These are phyloP conservation scores for Colletotrichum plurivorum DNA, from an alignment of 2,329 filamentous ascomycete species.

Conservation along the genomic window DNA sequence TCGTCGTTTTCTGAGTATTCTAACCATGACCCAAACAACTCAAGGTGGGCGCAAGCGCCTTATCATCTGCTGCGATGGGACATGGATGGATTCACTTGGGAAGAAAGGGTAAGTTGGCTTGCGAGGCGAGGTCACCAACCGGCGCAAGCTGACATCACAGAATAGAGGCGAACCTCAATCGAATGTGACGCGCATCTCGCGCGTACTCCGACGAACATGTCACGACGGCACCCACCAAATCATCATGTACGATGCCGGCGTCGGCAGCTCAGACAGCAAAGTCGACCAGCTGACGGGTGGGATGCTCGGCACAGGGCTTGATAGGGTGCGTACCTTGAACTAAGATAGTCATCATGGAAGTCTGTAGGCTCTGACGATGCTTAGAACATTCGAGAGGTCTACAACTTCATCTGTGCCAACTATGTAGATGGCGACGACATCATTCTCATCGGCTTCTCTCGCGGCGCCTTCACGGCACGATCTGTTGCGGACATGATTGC, in stretches of 20 bases:
- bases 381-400: constrained; percentile 71
- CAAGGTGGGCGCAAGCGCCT: constrained; percentile 56
- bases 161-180: constrained; percentile 54
- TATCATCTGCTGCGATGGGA: constrained; percentile 67
- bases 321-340: constrained; percentile 56
- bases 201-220: constrained; percentile 66
- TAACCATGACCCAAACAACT: not conserved
- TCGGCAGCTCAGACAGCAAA: constrained; percentile 66
- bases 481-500: constrained; percentile 68
- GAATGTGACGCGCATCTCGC: constrained; percentile 73
- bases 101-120: constrained; percentile 54
- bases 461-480: constrained; percentile 71
- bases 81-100: constrained; percentile 64
- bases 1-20: not conserved
- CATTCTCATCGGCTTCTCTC: constrained; percentile 69
- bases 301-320: constrained; percentile 67
- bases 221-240: constrained; percentile 68
- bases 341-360: too few species aligned
- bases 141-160: not conserved
- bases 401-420: constrained; percentile 73
- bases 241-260: constrained; percentile 72
- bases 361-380: not conserved
- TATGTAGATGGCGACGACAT: constrained; percentile 71
- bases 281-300: constrained; percentile 67
- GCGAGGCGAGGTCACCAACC: constrained; percentile 39